Evolutionary conservation across 2,329 filamentous ascomycete species (phyloP), one percentile per base, ranked within the genome.

Genomic region (Emericellopsis atlantica): DNA sequence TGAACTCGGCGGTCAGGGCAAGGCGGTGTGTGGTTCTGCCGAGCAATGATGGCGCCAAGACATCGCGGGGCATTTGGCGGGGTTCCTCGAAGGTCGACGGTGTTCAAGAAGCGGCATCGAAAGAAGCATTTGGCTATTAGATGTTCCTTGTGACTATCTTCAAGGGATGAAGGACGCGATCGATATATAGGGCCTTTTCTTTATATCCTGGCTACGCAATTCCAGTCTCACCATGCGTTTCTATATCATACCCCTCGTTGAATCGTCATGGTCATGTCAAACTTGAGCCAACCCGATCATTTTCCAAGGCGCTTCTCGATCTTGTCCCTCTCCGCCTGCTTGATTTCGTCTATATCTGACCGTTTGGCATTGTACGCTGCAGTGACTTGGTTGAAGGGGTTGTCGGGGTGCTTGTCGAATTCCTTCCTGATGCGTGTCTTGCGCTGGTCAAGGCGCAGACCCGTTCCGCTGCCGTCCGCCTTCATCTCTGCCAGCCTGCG

Each of bases 391-490:
- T 95, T 95, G 66, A 94, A 92, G 12, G 92, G 92, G 60, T 98
- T 98, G 52, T 96, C 90, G 2, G 85, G 81, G 54, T 84, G 84
- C 70, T 87, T 93, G 62, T 94, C 84, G 60, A 96, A 98, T 66
- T 96, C 92, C 70, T 94, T 93, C 46, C 76, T 65, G 49, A 94
- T 84, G 55, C 81, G 72, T 47, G 90, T 84, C 53, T 89, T 80
- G 62, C 84, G 82, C 73, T 95, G 89, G 51, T 93, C 77, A 51
- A 84, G 69, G 43, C 89, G 71, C 56, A 96, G 61, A 1, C 86
- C 87, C 43, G 82, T 60, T 16, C 71, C 72, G 50, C 66, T 79
- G 40, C 81, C 84, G 59, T 95, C 88, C 41, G 76, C 67, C 55
- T 90, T 84, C 74, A 95, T 86, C 71, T 96, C 88, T 3, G 77